phyloP scores from a whole-genome alignment of 2,329 filamentous ascomycete genomes.

The Penicillium sp. region DNA sequence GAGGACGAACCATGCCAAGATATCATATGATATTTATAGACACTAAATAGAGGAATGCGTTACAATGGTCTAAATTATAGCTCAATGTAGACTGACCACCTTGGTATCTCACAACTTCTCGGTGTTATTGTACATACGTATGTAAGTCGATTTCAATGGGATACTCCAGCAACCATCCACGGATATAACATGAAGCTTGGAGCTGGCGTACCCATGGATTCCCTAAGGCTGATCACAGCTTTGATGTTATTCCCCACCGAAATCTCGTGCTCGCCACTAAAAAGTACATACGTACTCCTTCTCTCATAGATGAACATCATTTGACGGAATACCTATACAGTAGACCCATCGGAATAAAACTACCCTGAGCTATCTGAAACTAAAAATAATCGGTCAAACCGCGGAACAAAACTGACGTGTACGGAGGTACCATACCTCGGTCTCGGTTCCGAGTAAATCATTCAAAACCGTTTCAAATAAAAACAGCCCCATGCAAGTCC shows the following conservation, averaged over 20 bases:
- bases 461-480: background rate
- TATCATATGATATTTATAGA: background rate
- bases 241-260: background rate
- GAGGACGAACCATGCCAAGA: background rate
- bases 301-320: background rate
- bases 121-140: background rate
- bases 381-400: background rate
- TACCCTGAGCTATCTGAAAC: background rate
- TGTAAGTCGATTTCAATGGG: background rate
- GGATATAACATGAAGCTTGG: background rate
- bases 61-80: no score
- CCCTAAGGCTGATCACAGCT: no score
- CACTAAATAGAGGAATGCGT: background rate
- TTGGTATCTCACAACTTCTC: background rate
- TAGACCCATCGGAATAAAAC: background rate
- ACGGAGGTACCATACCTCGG: no score
- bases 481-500: background rate
- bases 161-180: background rate
- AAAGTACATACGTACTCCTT: background rate
- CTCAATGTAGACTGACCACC: background rate
- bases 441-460: background rate
- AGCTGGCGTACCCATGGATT: background rate
- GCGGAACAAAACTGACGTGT: background rate
- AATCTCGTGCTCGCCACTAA: background rate
- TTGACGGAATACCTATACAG: background rate